Base-by-base conservation (phyloP, 169 alveolate species). In the Babesia bigemina region DNA sequence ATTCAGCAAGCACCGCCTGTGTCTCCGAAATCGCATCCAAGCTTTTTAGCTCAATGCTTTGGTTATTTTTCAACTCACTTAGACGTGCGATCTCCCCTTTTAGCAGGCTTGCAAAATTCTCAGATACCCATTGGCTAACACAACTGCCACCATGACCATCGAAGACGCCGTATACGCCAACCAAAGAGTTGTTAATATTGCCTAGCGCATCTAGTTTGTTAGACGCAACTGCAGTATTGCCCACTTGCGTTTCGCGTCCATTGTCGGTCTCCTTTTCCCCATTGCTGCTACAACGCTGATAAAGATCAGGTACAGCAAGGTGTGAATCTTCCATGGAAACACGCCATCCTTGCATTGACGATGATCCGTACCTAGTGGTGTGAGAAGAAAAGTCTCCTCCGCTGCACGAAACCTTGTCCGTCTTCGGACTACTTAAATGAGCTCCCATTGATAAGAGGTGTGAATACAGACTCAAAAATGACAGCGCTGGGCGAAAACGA, bases 91-190 rank as follows among this genome's bases (percentile, higher is more conserved):
- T 63, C 50, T 83, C 90, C 4, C 55, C 63, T 58, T 79, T 74
- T 53, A 91, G 87, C 12, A 92, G 71, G 49, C 85, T 60, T 47
- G 91, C 85, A 60, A 95, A 94, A 78, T 95, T 91, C 71, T 90
- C 93, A 42, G 96, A 86, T 8, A 93, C 97, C 93, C 97, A 96
- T 57, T 90, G 65, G 45, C 99, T 93, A 19, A 98, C 99, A 78
- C 95, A 97, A 39, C 94, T 91, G 21, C 99, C 99, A 39, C 99
- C 99, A 73, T 97, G 99, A 13, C 99, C 99, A 88, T 97, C 99
- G 87, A 96, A 97, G 21, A 97, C 99, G 36, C 99, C 99, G 76
- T 95, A 96, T 22, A 96, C 52, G 13, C 94, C 85, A 48, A 92
- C 84, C 48, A 45, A 19, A 16, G n/a, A n/a, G 49, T 17, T 22